phyloP scores from a whole-genome alignment of 106 monocot genomes.

The Apostasia ramifera region DNA sequence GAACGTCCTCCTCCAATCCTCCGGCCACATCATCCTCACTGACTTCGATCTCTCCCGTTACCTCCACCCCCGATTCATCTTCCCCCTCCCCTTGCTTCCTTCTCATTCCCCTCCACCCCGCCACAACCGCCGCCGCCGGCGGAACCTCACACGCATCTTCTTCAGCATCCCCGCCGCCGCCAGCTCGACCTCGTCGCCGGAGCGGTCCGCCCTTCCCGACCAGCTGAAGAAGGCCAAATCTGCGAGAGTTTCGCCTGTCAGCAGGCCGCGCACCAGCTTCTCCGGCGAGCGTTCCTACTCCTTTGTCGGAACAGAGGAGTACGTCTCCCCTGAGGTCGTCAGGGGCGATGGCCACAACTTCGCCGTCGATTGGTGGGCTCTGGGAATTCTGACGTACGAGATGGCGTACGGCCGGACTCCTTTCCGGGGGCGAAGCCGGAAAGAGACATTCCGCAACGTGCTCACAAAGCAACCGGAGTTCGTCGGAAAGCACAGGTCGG shows the following conservation, averaged over 20 bases:
- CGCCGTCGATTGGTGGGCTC: slow-evolving; percentile 93
- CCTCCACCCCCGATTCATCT: slow-evolving; percentile 29
- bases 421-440: slow-evolving; percentile 67
- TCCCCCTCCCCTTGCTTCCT: background rate
- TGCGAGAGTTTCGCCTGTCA: slow-evolving; percentile 60
- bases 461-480: slow-evolving; percentile 54
- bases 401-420: slow-evolving; percentile 81
- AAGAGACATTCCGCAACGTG: slow-evolving; percentile 89
- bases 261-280: slow-evolving; percentile 25
- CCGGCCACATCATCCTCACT: slow-evolving; percentile 78
- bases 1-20: slow-evolving; percentile 67
- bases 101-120: background rate
- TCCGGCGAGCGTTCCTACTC: slow-evolving; percentile 48
- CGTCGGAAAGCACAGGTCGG: slow-evolving; percentile 31
- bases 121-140: slow-evolving; percentile 15
- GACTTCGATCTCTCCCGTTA: slow-evolving; percentile 92
- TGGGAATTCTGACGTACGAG: slow-evolving; percentile 79
- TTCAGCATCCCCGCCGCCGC: slow-evolving; percentile 7
- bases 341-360: slow-evolving; percentile 80
- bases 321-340: slow-evolving; percentile 89
- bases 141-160: slow-evolving; percentile 38
- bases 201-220: background rate
- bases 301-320: slow-evolving; percentile 96
- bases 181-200: background rate
- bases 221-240: slow-evolving; percentile 58